These are phyloP conservation scores for Salix purpurea DNA, from an alignment of 345 rosid genomes.

Conservation along the genomic window DNA sequence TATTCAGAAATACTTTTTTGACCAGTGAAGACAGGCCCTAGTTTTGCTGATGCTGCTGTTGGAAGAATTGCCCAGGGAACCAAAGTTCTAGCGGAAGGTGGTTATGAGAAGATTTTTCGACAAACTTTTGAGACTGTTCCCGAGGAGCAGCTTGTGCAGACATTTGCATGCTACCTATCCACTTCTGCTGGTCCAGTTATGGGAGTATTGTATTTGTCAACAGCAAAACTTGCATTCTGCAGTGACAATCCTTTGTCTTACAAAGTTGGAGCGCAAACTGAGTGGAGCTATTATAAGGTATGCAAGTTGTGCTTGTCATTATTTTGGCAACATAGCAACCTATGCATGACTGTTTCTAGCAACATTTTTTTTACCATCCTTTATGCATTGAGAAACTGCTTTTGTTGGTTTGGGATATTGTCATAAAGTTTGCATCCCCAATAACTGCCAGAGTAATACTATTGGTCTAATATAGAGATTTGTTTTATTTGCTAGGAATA, in stretches of 20 bases:
- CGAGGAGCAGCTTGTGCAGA: conserved; percentile 71
- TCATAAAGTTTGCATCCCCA: neutral
- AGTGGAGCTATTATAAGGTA: conserved; percentile 92
- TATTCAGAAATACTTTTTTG: neutral
- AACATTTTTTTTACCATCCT: neutral
- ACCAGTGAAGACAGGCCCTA: conserved; percentile 90
- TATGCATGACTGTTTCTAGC: neutral
- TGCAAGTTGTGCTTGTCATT: neutral
- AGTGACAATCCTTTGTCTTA: conserved; percentile 84
- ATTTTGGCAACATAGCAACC: neutral
- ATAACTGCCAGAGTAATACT: neutral
- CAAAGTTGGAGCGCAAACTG: conserved; percentile 61
- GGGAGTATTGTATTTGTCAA: conserved; percentile 79
- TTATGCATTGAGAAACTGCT: neutral
- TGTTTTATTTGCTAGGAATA: neutral
- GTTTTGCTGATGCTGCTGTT: conserved; percentile 89
- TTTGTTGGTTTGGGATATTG: neutral
- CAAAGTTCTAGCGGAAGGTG: conserved; percentile 91
- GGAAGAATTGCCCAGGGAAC: conserved; percentile 88
- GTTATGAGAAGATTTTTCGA: conserved; percentile 79
- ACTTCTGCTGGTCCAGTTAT: conserved; percentile 97
- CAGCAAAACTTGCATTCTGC: conserved; percentile 73
- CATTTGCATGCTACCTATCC: conserved; percentile 84
- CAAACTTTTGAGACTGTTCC: conserved; percentile 71
- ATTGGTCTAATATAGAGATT: neutral